Evolutionary conservation across 2,329 filamentous ascomycete genomes (phyloP).

Genomic region (Zasmidium citrigriseum): DNA sequence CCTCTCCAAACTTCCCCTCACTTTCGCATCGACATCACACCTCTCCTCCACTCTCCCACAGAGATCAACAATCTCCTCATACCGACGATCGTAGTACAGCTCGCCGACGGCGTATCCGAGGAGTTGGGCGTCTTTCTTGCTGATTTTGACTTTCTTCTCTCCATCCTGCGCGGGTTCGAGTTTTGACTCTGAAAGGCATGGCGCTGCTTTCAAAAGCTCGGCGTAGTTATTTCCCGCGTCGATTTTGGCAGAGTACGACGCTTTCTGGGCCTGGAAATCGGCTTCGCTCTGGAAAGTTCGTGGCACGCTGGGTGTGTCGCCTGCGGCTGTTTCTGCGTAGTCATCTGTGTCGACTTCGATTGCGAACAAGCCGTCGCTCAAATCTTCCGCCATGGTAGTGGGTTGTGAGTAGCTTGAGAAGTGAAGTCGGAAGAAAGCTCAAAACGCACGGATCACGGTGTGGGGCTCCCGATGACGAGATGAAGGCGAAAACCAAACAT

Average conservation of each 20-base stretch:
- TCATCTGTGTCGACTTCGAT: slow-evolving; percentile 36
- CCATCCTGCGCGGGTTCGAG: neutral
- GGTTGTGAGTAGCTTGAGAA: neutral
- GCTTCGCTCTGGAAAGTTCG: slow-evolving; percentile 36
- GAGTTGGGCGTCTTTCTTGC: slow-evolving; percentile 33
- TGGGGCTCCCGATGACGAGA: neutral
- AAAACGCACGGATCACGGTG: neutral
- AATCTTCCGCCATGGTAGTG: slow-evolving; percentile 10
- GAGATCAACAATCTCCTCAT: slow-evolving; percentile 44
- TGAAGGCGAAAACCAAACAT: neutral
- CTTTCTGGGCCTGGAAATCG: slow-evolving; percentile 34
- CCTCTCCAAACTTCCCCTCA: slow-evolving; percentile 22
- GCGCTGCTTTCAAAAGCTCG: slow-evolving; percentile 23
- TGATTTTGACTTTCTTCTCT: slow-evolving; percentile 20
- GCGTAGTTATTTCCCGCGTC: slow-evolving; percentile 29
- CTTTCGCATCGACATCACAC: slow-evolving; percentile 28
- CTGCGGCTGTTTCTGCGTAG: slow-evolving; percentile 33
- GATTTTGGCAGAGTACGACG: slow-evolving; percentile 32
- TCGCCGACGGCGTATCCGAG: slow-evolving; percentile 58
- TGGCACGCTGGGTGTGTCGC: slow-evolving; percentile 25
- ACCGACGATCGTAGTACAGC: slow-evolving; percentile 60
- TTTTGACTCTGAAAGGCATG: slow-evolving; percentile 10
- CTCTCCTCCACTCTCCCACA: slow-evolving; percentile 24
- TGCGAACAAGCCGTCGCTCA: slow-evolving; percentile 27
- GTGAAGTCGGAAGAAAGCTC: neutral